These are phyloP conservation scores for Nakazawaea wyomingensis DNA, from an alignment of 805 yeast genomes.

Conservation along the genomic window DNA sequence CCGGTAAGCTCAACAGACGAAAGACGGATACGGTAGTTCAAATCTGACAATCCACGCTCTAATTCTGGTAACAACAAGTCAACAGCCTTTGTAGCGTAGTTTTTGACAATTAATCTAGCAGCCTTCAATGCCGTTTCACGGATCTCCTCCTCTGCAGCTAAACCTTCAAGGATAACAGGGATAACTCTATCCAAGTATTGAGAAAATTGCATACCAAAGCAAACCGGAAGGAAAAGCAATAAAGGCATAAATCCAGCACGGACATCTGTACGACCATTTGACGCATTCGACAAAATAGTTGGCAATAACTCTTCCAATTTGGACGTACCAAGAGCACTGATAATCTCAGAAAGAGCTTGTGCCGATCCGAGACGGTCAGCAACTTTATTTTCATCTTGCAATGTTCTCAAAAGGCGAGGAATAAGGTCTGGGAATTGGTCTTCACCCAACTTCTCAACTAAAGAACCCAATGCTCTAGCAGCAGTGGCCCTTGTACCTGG, in stretches of 20 bases:
- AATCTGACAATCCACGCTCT: slow-evolving; percentile 81
- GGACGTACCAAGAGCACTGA: slow-evolving; percentile 82
- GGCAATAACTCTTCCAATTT: slow-evolving; percentile 91
- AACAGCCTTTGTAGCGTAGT: slow-evolving; percentile 88
- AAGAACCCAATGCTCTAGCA: slow-evolving; percentile 92
- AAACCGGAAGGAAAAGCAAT: slow-evolving; percentile 83
- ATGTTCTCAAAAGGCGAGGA: slow-evolving; percentile 68
- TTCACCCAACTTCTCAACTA: slow-evolving; percentile 95
- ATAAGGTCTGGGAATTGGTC: slow-evolving; percentile 90
- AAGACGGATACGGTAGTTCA: slow-evolving; percentile 79
- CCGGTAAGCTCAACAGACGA: slow-evolving; percentile 95
- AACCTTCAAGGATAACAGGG: slow-evolving; percentile 87
- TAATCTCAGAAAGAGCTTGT: slow-evolving; percentile 91
- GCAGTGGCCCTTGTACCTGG: slow-evolving; percentile 97
- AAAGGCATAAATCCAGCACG: slow-evolving; percentile 93
- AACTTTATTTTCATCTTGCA: slow-evolving; percentile 69
- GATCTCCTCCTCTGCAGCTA: slow-evolving; percentile 81
- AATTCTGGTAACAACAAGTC: slow-evolving; percentile 91
- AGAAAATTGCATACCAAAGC: slow-evolving; percentile 87
- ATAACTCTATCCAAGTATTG: slow-evolving; percentile 82
- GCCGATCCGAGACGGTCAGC: slow-evolving; percentile 97
- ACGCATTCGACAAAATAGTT: slow-evolving; percentile 64
- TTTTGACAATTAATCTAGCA: slow-evolving; percentile 85
- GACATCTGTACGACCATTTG: slow-evolving; percentile 58
- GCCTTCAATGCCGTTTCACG: slow-evolving; percentile 88